Evolutionary conservation across 2,329 filamentous ascomycete genomes (phyloP), one percentile per base, ranked within the genome.

Genomic region (Fusarium burgessii): DNA sequence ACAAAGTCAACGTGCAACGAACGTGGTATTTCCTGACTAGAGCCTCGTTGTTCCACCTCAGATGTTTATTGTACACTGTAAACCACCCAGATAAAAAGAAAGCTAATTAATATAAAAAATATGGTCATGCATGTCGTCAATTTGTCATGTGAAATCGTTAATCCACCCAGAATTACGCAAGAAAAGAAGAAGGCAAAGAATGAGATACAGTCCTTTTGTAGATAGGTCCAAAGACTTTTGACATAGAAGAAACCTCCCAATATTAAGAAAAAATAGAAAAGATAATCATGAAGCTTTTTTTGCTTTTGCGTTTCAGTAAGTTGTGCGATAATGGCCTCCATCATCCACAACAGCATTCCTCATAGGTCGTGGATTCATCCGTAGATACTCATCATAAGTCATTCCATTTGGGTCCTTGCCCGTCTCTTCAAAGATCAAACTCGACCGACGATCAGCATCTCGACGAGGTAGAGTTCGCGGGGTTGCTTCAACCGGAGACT

Each of bases 341-440:
- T 75, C 72, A 12, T 75, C 72, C 3, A 57, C 68, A 6, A 59
- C 66, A 8, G 56, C 54, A 25, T 65, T 67, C 23, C 71, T 62
- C 56, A 66, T 57, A 11, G 59, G 56, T 18, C 74, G 62, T n/a
- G 68, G 73, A 27, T 68, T 70, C 23, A 70, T 40, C 10, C 73
- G 63, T 38, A 61, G 27, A 40, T 71, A 74, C 35, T 77, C 77
- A 20, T 76, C 74, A 36, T 77, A 77, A 15, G 66, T 70, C 33
- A 68, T 52, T 0, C 74, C 73, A 13, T 49, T 62, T 0, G 69
- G 69, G 45, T 71, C 69, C 13, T 60, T 43, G 6, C 66, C 50
- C 2, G 47, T 47, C 42, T 71, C 58, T n/a, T 74, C 67, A 35
- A 76, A 41, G 18, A 71, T 60, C 42, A 70, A 36, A 27, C 65